Evolutionary conservation across 164 flowering plant species (phyloP).

Genomic region (Dillenia turbinata): DNA sequence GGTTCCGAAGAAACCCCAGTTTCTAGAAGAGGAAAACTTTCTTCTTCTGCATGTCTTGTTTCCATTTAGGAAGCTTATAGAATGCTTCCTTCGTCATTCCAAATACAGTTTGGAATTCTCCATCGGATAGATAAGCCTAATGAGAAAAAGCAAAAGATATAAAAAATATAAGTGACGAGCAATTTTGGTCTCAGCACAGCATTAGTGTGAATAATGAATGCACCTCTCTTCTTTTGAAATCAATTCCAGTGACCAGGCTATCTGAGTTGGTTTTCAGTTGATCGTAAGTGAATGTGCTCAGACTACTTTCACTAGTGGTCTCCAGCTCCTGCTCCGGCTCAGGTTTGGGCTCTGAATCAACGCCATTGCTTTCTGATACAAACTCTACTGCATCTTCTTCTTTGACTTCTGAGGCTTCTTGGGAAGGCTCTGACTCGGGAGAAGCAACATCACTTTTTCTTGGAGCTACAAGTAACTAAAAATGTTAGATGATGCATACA

Average conservation of each 20-base stretch:
- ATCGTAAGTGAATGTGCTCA: constrained; percentile 60
- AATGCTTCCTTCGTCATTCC: constrained; percentile 82
- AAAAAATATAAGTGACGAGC: not conserved
- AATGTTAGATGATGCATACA: not conserved
- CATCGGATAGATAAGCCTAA: constrained; percentile 81
- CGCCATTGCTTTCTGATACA: constrained; percentile 43
- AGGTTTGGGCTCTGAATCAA: constrained; percentile 38
- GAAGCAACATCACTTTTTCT: constrained; percentile 29
- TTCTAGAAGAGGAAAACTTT: constrained; percentile 76
- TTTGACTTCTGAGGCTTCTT: constrained; percentile 31
- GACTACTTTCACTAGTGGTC: constrained; percentile 15
- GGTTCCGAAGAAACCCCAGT: not conserved
- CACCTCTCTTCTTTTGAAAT: constrained; percentile 90
- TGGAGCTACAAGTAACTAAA: constrained; percentile 32
- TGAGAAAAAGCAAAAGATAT: constrained; percentile 1
- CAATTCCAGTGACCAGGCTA: constrained; percentile 83
- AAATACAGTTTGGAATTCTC: constrained; percentile 66
- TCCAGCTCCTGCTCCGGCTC: constrained; percentile 39
- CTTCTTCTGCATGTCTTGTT: constrained; percentile 91
- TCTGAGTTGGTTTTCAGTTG: constrained; percentile 76
- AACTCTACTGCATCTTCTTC: constrained; percentile 33
- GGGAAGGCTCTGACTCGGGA: constrained; percentile 37
- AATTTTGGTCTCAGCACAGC: not conserved
- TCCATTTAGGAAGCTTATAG: constrained; percentile 82
- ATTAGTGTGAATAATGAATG: constrained; percentile 8